Evolutionary conservation across 106 monocot species (phyloP), one percentile per base, ranked within the genome.

Genomic region (Hemerocallis citrina): DNA sequence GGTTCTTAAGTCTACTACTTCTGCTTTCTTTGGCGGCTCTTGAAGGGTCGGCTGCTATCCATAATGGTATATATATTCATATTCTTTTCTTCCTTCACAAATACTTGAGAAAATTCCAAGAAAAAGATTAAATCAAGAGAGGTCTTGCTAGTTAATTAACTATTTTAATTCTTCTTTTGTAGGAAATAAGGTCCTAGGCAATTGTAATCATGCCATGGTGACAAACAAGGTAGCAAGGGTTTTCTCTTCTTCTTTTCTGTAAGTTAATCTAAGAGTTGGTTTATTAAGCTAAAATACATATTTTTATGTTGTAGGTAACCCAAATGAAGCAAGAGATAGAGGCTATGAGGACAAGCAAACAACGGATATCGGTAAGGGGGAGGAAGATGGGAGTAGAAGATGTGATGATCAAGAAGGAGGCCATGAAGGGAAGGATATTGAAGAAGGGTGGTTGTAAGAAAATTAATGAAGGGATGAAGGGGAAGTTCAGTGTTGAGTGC

Each of bases 401-500:
- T 11, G 58, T 16, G n/a, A 54, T 19, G 65, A 13, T n/a, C 24
- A 38, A 63, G 19, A 29, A 23, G 46, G 36, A 63, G 16, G 43
- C n/a, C 13, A 36, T 36, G 30, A 35, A 17, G 32, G 62, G 25
- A 5, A 57, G 10, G 15, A 51, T 37, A n/a, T 15, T 24, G 36
- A 70, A 60, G 0, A 68, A 32, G 63, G 57, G 68, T 67, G 63
- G 22, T 37, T 52, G 39, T 54, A 24, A 30, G n/a, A 45, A 64
- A 69, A 68, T 64, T 68, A 45, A 59, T 32, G 43, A 32, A 48
- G 13, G 57, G 33, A 60, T 22, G 25, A 55, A 69, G 33, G 63
- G 50, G 58, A 15, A 58, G 16, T 62, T 61, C 48, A 69, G 28
- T 16, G 20, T 69, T 58, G 75, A 63, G 57, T 64, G 68, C 58